These are phyloP conservation scores for Dichotomocladium elegans DNA, from an alignment of 371 early-diverging fungal species.

Conservation along the genomic window DNA sequence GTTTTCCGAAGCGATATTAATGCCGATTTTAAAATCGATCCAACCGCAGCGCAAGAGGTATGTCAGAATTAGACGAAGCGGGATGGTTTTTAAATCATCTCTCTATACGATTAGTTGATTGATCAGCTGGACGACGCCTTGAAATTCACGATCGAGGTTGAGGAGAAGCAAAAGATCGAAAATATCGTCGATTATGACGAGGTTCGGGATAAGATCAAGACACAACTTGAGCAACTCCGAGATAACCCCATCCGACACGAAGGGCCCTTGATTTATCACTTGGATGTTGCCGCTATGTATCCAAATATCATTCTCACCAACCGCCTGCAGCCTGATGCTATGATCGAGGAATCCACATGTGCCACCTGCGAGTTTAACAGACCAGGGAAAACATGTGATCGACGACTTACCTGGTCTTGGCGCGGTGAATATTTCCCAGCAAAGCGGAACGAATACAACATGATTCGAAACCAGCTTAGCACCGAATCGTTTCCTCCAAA, in stretches of 20 bases:
- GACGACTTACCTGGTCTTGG: slow-evolving; percentile 97
- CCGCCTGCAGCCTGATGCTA: slow-evolving; percentile 97
- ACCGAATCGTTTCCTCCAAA: slow-evolving; percentile 76
- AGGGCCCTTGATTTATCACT: slow-evolving; percentile 95
- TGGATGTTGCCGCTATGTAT: slow-evolving; percentile 99
- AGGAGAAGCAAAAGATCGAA: slow-evolving; percentile 64
- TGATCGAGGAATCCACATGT: slow-evolving; percentile 90
- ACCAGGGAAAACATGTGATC: slow-evolving; percentile 88
- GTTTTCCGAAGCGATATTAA: slow-evolving; percentile 98
- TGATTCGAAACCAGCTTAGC: slow-evolving; percentile 86
- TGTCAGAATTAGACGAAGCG: too few relatives aligned
- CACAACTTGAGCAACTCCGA: slow-evolving; percentile 60
- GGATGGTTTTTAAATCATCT: too few relatives aligned
- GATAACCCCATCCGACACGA: slow-evolving; percentile 75
- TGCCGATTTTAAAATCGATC: slow-evolving; percentile 81
- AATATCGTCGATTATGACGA: slow-evolving; percentile 81
- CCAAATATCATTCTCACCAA: slow-evolving; percentile 99
- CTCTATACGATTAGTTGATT: slow-evolving; percentile 79
- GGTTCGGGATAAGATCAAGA: slow-evolving; percentile 41
- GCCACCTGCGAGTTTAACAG: slow-evolving; percentile 95
- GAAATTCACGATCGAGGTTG: slow-evolving; percentile 83
- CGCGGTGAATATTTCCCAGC: slow-evolving; percentile 97
- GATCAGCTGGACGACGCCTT: slow-evolving; percentile 91
- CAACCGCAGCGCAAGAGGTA: slow-evolving; percentile 72
- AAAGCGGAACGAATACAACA: slow-evolving; percentile 85